Conservation (phyloP, 441 rosid species). For the Mallotus repandus region DNA sequence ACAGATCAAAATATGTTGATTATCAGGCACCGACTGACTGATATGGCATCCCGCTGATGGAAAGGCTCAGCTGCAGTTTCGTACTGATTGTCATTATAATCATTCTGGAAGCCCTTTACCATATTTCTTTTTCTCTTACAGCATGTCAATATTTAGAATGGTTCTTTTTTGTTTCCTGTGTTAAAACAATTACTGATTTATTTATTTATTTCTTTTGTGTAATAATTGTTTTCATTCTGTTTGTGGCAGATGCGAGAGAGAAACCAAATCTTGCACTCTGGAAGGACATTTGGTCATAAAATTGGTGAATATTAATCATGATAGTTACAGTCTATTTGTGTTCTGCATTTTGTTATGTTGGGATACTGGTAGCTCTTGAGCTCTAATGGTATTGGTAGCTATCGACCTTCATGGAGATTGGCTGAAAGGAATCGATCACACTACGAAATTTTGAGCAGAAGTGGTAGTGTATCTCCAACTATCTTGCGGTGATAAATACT, state of each 20-base stretch:
- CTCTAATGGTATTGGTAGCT: conserved; percentile 43
- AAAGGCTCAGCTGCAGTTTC: conserved; percentile 1
- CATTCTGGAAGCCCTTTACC: neutral
- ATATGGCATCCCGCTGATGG: neutral
- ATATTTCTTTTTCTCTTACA: neutral
- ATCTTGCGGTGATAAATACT: too few species aligned
- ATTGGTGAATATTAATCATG: conserved; percentile 26
- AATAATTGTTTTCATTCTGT: conserved; percentile 8
- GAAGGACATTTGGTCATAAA: conserved; percentile 26
- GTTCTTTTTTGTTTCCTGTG: neutral
- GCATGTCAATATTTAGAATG: neutral
- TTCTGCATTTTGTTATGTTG: neutral
- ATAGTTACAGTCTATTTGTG: conserved; percentile 1
- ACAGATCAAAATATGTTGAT: neutral
- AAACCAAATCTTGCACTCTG: conserved; percentile 23
- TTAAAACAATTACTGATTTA: neutral
- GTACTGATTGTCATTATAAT: neutral
- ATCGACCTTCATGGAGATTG: conserved; percentile 36
- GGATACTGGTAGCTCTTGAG: conserved; percentile 37
- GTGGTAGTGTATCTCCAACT: conserved; percentile 26
- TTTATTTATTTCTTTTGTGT: conserved; percentile 2
- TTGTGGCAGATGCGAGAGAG: conserved; percentile 32
- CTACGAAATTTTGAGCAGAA: conserved; percentile 17
- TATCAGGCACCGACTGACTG: neutral
- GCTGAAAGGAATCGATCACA: conserved; percentile 37